Conservation (phyloP, 176 grass and related monocot species). For the Ensete glaucum region DNA sequence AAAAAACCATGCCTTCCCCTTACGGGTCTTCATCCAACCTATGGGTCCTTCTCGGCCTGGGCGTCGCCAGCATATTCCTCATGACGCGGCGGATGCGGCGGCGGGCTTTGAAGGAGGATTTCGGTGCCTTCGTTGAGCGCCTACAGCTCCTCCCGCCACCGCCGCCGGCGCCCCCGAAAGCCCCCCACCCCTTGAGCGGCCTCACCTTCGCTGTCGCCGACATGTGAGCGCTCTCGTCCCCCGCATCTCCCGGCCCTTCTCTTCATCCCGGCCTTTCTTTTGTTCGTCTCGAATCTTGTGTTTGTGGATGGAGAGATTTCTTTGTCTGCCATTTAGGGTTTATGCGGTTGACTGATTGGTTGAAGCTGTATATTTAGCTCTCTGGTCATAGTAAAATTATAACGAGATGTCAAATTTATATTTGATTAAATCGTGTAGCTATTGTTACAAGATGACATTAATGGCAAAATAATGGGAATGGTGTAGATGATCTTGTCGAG, state of each 20-base stretch:
- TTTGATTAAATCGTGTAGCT: not conserved
- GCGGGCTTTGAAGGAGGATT: constrained; percentile 51
- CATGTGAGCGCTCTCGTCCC: constrained; percentile 38
- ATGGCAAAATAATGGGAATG: not conserved
- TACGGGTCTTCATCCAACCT: constrained; percentile 54
- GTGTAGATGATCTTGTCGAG: not conserved
- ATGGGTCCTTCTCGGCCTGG: constrained; percentile 79
- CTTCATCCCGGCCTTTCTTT: not conserved
- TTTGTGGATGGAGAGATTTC: not conserved
- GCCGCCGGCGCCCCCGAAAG: constrained; percentile 75
- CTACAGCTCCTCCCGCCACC: constrained; percentile 76
- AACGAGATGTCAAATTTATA: not conserved
- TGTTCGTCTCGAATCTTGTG: not conserved
- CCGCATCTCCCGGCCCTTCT: not conserved
- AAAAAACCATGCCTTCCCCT: constrained; percentile 42
- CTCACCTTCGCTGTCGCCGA: constrained; percentile 88
- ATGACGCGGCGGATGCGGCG: constrained; percentile 42
- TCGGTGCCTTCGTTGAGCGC: constrained; percentile 71
- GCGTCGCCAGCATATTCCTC: constrained; percentile 68
- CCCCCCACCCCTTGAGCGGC: constrained; percentile 70
- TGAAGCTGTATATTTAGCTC: not conserved
- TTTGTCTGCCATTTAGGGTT: not conserved
- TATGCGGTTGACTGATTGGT: not conserved
- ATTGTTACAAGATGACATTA: too few relatives aligned
- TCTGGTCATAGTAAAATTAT: not conserved